phyloP scores from a whole-genome alignment of 192 early-diverging fungal species.

The Entomortierella lignicola region DNA sequence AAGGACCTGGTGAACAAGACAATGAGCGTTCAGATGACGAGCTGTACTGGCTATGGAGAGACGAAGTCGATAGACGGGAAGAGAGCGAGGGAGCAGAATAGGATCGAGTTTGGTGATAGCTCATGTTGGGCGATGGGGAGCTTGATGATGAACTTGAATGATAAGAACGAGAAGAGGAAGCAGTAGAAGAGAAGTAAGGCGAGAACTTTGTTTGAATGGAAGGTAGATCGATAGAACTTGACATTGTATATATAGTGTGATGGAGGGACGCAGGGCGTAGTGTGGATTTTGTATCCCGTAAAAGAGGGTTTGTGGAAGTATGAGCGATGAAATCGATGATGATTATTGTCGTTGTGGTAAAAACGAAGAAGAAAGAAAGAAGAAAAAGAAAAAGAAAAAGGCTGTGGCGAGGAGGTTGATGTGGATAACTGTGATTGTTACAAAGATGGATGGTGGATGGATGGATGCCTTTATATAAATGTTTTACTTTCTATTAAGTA shows the following conservation, averaged over 20 bases:
- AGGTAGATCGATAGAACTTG: conserved; percentile 31
- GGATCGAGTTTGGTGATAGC: conserved; percentile 20
- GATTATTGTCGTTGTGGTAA: no score
- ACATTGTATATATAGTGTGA: conserved; percentile 19
- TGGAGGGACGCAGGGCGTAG: neutral
- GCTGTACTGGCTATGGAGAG: conserved; percentile 45
- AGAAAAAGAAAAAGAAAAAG: no score
- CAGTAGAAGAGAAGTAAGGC: conserved; percentile 4
- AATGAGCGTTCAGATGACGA: conserved; percentile 37
- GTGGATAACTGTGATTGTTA: no score
- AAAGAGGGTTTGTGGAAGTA: neutral
- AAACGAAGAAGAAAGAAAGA: no score
- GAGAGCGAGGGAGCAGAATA: conserved; percentile 39
- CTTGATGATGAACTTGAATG: conserved; percentile 17
- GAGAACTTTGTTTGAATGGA: conserved; percentile 40
- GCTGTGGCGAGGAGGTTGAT: no score
- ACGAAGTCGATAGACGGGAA: conserved; percentile 38
- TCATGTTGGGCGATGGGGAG: conserved; percentile 24
- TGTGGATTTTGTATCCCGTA: neutral
- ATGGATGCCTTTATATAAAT: no score
- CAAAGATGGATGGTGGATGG: no score
- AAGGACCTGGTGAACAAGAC: conserved; percentile 39
- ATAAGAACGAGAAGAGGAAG: conserved; percentile 19
- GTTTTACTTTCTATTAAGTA: no score
- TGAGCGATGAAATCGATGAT: no score